phyloP scores from a whole-genome alignment of 2,329 filamentous ascomycete species.

The Diplodia scrobiculata region DNA sequence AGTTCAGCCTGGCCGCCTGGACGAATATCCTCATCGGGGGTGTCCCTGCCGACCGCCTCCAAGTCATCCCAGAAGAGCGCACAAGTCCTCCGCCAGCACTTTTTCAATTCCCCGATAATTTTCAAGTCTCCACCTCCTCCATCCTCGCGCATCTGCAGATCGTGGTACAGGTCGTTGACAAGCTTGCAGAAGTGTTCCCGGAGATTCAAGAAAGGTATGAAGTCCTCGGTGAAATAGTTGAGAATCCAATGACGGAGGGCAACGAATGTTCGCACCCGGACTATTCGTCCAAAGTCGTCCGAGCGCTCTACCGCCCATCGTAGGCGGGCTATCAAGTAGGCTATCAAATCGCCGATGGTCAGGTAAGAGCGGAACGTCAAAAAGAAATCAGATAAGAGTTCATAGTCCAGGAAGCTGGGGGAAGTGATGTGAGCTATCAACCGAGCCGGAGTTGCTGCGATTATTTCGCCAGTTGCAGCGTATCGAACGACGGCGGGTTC shows the following conservation, averaged over 20 bases:
- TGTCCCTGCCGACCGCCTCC: slow-evolving; percentile 61
- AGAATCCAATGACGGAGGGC: slow-evolving; percentile 95
- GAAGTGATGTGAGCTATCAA: slow-evolving; percentile 96
- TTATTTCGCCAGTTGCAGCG: slow-evolving; percentile 72
- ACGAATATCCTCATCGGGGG: slow-evolving; percentile 67
- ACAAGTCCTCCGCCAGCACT: slow-evolving; percentile 93
- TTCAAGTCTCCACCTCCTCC: slow-evolving; percentile 70
- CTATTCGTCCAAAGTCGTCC: slow-evolving; percentile 86
- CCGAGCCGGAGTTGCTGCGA: slow-evolving; percentile 84
- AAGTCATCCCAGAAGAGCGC: slow-evolving; percentile 82
- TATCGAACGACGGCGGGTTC: slow-evolving; percentile 82
- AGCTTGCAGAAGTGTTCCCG: slow-evolving; percentile 77
- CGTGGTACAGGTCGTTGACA: slow-evolving; percentile 65
- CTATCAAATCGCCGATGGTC: slow-evolving; percentile 71
- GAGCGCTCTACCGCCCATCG: slow-evolving; percentile 79
- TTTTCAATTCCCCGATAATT: slow-evolving; percentile 90
- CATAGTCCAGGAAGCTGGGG: slow-evolving; percentile 92
- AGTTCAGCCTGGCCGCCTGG: slow-evolving; percentile 71
- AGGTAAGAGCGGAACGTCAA: slow-evolving; percentile 90
- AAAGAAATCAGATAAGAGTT: slow-evolving; percentile 96
- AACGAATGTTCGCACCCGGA: slow-evolving; percentile 94
- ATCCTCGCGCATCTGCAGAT: slow-evolving; percentile 55
- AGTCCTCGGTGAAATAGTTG: slow-evolving; percentile 97
- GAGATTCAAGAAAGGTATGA: slow-evolving; percentile 73
- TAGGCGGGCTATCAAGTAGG: slow-evolving; percentile 80